phyloP scores from a whole-genome alignment of 495 filamentous ascomycete species.

The Daldinia caldariorum region DNA sequence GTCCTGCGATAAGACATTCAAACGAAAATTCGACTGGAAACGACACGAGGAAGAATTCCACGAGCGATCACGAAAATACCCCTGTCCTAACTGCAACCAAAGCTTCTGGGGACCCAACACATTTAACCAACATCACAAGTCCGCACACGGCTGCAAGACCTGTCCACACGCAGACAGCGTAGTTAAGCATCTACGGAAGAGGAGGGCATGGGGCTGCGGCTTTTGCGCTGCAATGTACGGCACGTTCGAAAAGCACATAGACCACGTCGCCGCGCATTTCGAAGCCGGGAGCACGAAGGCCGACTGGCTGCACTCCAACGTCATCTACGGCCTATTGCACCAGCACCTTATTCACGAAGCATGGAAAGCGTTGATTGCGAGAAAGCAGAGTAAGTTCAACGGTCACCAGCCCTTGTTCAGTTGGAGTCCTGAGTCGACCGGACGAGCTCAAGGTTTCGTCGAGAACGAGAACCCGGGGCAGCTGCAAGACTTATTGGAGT shows the following conservation, averaged over 20 bases:
- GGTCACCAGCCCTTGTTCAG: conserved; percentile 58
- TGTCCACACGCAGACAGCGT: conserved; percentile 60
- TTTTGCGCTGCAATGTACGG: conserved; percentile 60
- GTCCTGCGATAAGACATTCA: conserved; percentile 61
- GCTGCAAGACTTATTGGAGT: conserved; percentile 61
- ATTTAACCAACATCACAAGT: conserved; percentile 63
- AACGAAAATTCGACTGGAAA: conserved; percentile 65
- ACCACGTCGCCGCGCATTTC: conserved; percentile 62
- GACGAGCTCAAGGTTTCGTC: conserved; percentile 59
- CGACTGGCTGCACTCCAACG: conserved; percentile 61
- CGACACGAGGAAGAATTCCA: conserved; percentile 63
- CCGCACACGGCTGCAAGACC: conserved; percentile 60
- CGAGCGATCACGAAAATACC: conserved; percentile 62
- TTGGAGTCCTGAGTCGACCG: conserved; percentile 57
- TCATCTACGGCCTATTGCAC: conserved; percentile 62
- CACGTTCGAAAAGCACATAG: conserved; percentile 60
- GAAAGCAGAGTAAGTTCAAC: conserved; percentile 53
- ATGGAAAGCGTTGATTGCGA: conserved; percentile 56
- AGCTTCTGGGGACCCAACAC: conserved; percentile 62
- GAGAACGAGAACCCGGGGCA: conserved; percentile 59
- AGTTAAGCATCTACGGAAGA: conserved; percentile 50
- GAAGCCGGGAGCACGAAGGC: conserved; percentile 58
- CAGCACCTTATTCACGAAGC: conserved; percentile 58
- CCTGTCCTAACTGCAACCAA: conserved; percentile 60
- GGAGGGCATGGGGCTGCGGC: conserved; percentile 56